Conservation (phyloP, 1,139 yeast species). For the Ogataea hybrid region DNA sequence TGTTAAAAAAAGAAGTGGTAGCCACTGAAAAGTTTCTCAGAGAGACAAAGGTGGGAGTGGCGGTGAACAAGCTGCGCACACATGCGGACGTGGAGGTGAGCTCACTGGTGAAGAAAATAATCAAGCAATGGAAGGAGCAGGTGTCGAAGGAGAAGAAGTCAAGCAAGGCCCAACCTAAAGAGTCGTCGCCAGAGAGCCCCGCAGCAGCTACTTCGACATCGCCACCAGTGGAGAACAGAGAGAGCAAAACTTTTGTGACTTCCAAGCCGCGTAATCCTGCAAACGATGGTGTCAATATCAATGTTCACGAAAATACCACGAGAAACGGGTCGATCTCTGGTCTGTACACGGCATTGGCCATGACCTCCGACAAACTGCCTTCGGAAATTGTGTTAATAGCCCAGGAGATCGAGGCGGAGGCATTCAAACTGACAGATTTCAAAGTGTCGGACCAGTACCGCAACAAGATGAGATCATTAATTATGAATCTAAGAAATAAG, state of each 20-base stretch:
- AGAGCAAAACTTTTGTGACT: slow-evolving; percentile 35
- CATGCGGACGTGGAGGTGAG: slow-evolving; percentile 66
- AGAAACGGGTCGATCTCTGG: slow-evolving; percentile 85
- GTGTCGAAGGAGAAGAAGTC: slow-evolving; percentile 69
- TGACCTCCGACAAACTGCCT: slow-evolving; percentile 66
- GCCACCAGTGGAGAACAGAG: slow-evolving; percentile 15
- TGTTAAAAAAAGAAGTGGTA: slow-evolving; percentile 67
- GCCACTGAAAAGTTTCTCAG: slow-evolving; percentile 85
- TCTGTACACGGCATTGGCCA: slow-evolving; percentile 83
- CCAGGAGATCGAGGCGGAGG: slow-evolving; percentile 70
- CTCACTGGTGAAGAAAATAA: slow-evolving; percentile 73
- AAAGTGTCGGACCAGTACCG: slow-evolving; percentile 60
- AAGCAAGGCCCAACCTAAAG: slow-evolving; percentile 32
- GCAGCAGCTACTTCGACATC: slow-evolving; percentile 17
- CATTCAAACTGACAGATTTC: slow-evolving; percentile 57
- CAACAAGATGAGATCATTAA: slow-evolving; percentile 77
- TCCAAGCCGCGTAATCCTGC: slow-evolving; percentile 69
- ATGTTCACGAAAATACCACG: slow-evolving; percentile 62
- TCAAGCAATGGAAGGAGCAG: slow-evolving; percentile 86
- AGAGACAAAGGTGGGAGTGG: slow-evolving; percentile 97
- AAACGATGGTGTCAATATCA: slow-evolving; percentile 75
- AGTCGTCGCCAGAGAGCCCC: slow-evolving; percentile 9
- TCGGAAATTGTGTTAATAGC: slow-evolving; percentile 60
- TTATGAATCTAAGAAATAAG: slow-evolving; percentile 83
- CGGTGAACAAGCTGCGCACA: slow-evolving; percentile 82